Percentiles rank a stretch among this genome's conserved stretches.
These are phyloP conservation scores for Neonectria faginata DNA, from an alignment of 2,329 filamentous ascomycete genomes.

Conservation along the genomic window DNA sequence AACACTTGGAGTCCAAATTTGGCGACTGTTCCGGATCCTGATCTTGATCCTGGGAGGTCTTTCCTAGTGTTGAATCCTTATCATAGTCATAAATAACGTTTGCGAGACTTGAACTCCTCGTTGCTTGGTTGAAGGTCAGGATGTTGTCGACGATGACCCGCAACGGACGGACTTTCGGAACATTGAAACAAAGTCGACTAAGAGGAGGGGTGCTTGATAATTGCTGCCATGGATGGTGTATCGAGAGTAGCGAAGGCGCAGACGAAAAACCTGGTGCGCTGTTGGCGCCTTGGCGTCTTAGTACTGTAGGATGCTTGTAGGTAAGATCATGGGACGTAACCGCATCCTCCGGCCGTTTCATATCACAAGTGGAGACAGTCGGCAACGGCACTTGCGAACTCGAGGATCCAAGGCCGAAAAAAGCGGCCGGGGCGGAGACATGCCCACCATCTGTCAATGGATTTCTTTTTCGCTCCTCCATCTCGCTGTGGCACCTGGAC, in stretches of 20 bases:
- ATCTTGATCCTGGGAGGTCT: not conserved
- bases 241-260: not conserved
- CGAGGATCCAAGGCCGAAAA: constrained; percentile 3
- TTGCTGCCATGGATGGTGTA: constrained; percentile 8
- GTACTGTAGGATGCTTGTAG: not conserved
- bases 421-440: constrained; percentile 9
- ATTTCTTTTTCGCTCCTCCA: not conserved
- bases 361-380: not conserved
- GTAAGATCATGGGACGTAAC: not conserved
- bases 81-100: constrained; percentile 1
- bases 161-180: constrained; percentile 13
- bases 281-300: constrained; percentile 19
- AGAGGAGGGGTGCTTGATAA: constrained; percentile 14
- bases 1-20: not conserved
- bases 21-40: not conserved
- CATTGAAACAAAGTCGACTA: constrained; percentile 19
- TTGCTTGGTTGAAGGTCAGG: not conserved
- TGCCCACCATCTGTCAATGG: not conserved
- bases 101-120: not conserved
- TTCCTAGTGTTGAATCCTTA: not conserved
- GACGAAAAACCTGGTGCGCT: constrained; percentile 6
- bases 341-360: constrained; percentile 1
- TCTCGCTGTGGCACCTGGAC: constrained; percentile 1
- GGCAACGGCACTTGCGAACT: constrained; percentile 9
- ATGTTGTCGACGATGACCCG: not conserved